These are phyloP conservation scores for Bipolaris oryzae DNA, from an alignment of 2,329 filamentous ascomycete species.

Conservation along the genomic window DNA sequence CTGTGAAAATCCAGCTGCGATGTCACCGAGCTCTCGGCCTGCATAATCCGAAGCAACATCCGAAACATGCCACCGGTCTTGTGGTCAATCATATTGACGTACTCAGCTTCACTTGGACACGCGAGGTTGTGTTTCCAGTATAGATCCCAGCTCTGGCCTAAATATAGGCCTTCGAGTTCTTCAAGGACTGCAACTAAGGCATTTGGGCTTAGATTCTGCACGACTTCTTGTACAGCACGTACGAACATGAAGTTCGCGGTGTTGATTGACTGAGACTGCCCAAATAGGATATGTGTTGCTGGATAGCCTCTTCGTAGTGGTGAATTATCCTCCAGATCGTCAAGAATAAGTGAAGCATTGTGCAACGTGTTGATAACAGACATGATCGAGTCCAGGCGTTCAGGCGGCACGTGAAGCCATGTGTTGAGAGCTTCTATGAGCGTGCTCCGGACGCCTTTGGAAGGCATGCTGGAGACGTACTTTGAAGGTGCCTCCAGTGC, in stretches of 20 bases:
- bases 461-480: neutral
- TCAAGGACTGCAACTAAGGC: neutral
- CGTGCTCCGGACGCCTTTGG: conserved; percentile 1
- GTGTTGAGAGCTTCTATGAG: neutral
- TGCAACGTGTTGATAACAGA: neutral
- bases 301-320: neutral
- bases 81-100: neutral
- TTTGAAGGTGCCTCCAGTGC: neutral
- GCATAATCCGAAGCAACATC: neutral
- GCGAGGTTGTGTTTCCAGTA: neutral
- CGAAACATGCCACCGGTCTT: conserved; percentile 4
- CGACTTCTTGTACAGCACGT: neutral
- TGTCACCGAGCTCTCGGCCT: neutral
- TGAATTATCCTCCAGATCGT: neutral
- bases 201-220: neutral
- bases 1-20: neutral
- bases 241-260: neutral
- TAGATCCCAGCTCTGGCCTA: neutral
- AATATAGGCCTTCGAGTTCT: neutral
- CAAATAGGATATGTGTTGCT: neutral
- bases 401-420: neutral
- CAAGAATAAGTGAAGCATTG: neutral
- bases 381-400: neutral
- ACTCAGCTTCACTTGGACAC: neutral
- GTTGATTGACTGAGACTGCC: neutral